Base-by-base conservation (phyloP, 768 basidiomycete species). In the Mycena metata region DNA sequence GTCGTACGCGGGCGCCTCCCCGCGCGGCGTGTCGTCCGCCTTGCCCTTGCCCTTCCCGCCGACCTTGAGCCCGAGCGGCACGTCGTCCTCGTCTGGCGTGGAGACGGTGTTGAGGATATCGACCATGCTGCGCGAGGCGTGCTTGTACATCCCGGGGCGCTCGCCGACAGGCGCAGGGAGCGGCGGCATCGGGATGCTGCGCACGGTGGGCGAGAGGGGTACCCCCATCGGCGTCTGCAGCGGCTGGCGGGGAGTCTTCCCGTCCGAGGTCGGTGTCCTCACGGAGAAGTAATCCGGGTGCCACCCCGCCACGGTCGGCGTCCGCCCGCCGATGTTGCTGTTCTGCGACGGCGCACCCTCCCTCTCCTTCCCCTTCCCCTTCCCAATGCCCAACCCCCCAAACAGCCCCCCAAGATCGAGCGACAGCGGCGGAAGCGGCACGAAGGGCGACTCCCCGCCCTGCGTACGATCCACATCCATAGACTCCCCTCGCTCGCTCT, bases 111-210 rank as follows among this genome's bases (percentile, higher is more conserved):
- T 71, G 71, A 79, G 74, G 35, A 92, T 77, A 74, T 92, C 85
- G 58, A 91, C 76, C 85, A 92, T 85, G 74, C 91, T 93, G 72
- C 79, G 84, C 56, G 91, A 92, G 0, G 86, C 85, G 43, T 83
- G 85, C 60, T 86, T 88, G 74, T 88, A 88, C 74, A 91, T 83
- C 54, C 80, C 79, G 7, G 88, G 86, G 23, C 79, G 76, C 39
- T 69, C 66, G 36, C 42, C 64, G 15, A 39, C 64, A n/a, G 64
- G 41, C 30, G 66, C 45, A 26, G 61, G 71, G 56, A 64, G 42
- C 41, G 52, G 43, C 33, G 60, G 52, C 68, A 70, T 66, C 33
- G 69, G 24, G 54, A 65, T 71, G 66, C 69, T 60, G 46, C 70
- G 68, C 26, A 73, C 69, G 57, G 72, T 23, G 12, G 57, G 73